Base-by-base conservation (phyloP, 1,139 yeast species). In the Pichia sp. region DNA sequence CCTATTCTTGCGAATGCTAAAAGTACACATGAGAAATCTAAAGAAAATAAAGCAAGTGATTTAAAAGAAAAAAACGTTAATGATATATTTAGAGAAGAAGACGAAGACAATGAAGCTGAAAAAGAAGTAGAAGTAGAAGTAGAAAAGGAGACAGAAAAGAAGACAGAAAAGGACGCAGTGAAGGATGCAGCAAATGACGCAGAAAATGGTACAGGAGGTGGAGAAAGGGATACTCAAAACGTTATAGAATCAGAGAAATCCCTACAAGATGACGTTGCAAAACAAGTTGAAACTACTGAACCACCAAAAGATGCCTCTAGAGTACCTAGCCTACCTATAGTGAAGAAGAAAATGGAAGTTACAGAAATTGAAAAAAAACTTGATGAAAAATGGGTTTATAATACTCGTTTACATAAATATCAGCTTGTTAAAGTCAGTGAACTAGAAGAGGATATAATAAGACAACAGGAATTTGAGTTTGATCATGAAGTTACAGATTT, bases 401-500 rank as follows among this genome's bases (percentile, higher is more conserved):
- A 45, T 34, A 40, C 27, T 16, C 38, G 16, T 3, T 36, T 23
- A 3, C 40, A 39, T 20, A 41, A 27, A 27, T 43, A 20, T 12
- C 48, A 32, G 6, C 24, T 40, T 15, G 48, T 42, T 22, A 46
- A 48, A 22, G 44, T 44, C 13, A 46, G 35, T 18, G 45, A 26
- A 15, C 26, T 42, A 12, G 36, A 24, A 23, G 40, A 45, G 11
- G 47, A 44, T 50, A 23, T 7, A 26, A 30, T 34, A 7, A 40
- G 16, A 15, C 36, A 47, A 27, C 29, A 36, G 24, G 40, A 44
- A 34, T 45, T 48, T 40, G 45, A 55, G 4, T 25, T 49, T 11
- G 36, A 32, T 9, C 45, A 54, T 23, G 44, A 29, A 46, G 45
- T 55, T 51, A 45, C 54, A 18, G 30, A 27, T 42, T 2, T 40